Evolutionary conservation across 2,329 filamentous ascomycete genomes (phyloP), one percentile per base, ranked within the genome.

Genomic region (Colletotrichum abscissum): DNA sequence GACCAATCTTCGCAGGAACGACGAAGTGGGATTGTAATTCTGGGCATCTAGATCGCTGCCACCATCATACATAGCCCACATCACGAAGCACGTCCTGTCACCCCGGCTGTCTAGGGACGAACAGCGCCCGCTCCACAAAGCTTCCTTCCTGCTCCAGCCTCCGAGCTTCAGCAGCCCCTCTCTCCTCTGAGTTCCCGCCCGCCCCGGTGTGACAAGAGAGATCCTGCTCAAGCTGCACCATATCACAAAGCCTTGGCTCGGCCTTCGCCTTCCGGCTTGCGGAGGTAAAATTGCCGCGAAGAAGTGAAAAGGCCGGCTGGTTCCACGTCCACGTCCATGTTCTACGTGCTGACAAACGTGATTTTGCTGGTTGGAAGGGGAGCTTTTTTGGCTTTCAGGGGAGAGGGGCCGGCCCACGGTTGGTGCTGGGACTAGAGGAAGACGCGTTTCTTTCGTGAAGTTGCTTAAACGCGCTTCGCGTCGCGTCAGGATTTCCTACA

Each of bases 191-290:
- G 28, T 4, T 52, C 63, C 64, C 64, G 46, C 57, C 57, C 55
- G 64, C 64, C 69, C 57, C 58, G n/a, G 57, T 69, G 46, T 58
- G 60, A 59, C 42, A 28, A 46, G 26, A 63, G 38, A 63, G 46
- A 22, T 24, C 24, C 49, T 14, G n/a, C n/a, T 56, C 57, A 42
- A 19, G 2, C 38, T 42, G 38, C 14, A 30, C 63, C 46, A 57
- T 24, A 63, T 59, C 19, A n/a, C 30, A 35, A 28, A 69, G 30
- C 22, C 58, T 69, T 69, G 65, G 57, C 69, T 58, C 58, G 58
- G 52, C 69, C 24, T n/a, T 46, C 58, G 60, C 11, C 35, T 69
- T 28, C 58, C 52, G 65, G 30, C n/a, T n/a, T 28, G 28, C 35
- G 49, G 38, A 58, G 38, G 38, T 24, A 57, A 56, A 67, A 24